Evolutionary conservation across 1,139 yeast species (phyloP).

Genomic region (Sugiyamaella grinbergsii): DNA sequence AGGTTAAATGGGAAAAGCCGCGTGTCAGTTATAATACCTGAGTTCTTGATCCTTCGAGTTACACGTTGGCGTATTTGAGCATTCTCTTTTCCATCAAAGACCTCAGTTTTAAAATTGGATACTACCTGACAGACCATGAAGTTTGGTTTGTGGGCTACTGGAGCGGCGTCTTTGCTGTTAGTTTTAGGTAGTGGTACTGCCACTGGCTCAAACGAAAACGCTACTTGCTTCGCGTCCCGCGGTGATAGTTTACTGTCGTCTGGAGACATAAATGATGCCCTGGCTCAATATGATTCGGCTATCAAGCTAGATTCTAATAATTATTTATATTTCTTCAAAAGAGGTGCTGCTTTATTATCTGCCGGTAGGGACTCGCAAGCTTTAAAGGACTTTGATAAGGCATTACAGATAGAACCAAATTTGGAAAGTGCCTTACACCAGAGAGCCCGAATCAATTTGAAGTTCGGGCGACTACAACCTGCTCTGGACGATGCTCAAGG

Average conservation of each 20-base stretch:
- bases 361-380: slow-evolving; percentile 43
- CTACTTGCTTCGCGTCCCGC: slow-evolving; percentile 12
- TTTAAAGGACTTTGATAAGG: slow-evolving; percentile 42
- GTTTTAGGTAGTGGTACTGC: not conserved
- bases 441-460: slow-evolving; percentile 40
- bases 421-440: slow-evolving; percentile 44
- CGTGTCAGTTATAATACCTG: slow-evolving; percentile 1
- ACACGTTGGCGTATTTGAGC: not conserved
- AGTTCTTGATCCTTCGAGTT: too few species aligned
- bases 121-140: slow-evolving; percentile 5
- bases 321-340: slow-evolving; percentile 42
- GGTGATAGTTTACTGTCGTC: slow-evolving; percentile 34
- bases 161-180: slow-evolving; percentile 12
- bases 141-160: slow-evolving; percentile 5
- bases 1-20: too few species aligned
- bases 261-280: slow-evolving; percentile 48
- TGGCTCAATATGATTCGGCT: slow-evolving; percentile 54
- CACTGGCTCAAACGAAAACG: slow-evolving; percentile 2
- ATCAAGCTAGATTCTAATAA: slow-evolving; percentile 38
- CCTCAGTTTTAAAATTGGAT: too few species aligned
- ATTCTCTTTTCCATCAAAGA: too few species aligned
- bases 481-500: slow-evolving; percentile 35
- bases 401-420: slow-evolving; percentile 40
- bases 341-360: slow-evolving; percentile 45
- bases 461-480: slow-evolving; percentile 40